phyloP scores from a whole-genome alignment of 768 basidiomycete genomes.

The Lactifluus echinatus region DNA sequence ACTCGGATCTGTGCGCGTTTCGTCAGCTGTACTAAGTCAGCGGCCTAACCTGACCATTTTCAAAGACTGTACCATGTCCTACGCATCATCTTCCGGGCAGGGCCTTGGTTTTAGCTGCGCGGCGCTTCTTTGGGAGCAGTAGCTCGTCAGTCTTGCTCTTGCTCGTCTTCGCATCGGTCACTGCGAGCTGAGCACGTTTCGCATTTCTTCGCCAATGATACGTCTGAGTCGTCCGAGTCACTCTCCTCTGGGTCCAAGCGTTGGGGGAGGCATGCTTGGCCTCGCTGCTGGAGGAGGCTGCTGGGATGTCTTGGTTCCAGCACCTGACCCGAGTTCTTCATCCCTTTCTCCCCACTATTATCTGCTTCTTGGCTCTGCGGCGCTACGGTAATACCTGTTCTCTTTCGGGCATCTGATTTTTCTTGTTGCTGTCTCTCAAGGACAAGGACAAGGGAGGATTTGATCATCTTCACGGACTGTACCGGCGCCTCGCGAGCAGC shows the following conservation, averaged over 20 bases:
- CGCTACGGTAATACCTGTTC: too few relatives aligned
- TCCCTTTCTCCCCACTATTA: too few relatives aligned
- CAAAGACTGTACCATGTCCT: background rate
- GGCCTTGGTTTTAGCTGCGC: background rate
- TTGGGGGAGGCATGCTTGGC: too few relatives aligned
- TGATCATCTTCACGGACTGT: background rate
- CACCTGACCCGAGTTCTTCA: too few relatives aligned
- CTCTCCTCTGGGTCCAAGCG: background rate
- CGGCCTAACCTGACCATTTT: background rate
- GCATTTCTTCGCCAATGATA: conserved; percentile 1
- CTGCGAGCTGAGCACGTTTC: background rate
- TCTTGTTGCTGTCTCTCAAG: background rate
- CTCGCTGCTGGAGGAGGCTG: too few relatives aligned
- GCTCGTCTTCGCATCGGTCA: background rate
- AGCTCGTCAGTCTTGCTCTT: background rate
- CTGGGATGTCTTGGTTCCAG: too few relatives aligned
- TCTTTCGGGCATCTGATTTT: too few relatives aligned
- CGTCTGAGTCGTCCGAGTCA: background rate
- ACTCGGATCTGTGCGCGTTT: background rate
- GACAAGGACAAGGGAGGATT: background rate
- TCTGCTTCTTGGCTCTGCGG: background rate
- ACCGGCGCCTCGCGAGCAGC: background rate
- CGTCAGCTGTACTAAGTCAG: background rate
- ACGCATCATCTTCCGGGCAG: background rate
- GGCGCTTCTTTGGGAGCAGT: background rate